These are phyloP conservation scores for Cubamyces sp. DNA, from an alignment of 768 basidiomycete genomes.

Conservation along the genomic window DNA sequence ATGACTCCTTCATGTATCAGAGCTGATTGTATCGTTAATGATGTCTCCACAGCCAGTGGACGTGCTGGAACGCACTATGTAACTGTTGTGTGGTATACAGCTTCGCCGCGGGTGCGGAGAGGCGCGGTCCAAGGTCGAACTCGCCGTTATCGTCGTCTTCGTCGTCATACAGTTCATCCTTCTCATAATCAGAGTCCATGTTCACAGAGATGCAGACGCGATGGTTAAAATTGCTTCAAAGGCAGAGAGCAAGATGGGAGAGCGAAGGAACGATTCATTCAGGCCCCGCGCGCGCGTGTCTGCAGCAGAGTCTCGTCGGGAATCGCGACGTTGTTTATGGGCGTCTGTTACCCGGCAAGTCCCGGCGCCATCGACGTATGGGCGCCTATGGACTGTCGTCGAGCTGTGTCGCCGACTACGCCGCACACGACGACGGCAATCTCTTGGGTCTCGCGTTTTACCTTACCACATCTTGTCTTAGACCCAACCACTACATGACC, in stretches of 20 bases:
- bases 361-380: slow-evolving; percentile 12
- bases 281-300: background rate
- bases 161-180: slow-evolving; percentile 25
- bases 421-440: slow-evolving; percentile 11
- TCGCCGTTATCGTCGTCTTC: slow-evolving; percentile 22
- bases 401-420: slow-evolving; percentile 14
- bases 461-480: background rate
- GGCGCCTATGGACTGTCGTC: slow-evolving; percentile 5
- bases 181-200: slow-evolving; percentile 24
- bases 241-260: background rate
- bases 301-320: slow-evolving; percentile 1
- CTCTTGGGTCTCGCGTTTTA: background rate
- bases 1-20: slow-evolving; percentile 72
- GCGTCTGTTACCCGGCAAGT: slow-evolving; percentile 13
- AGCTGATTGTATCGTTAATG: slow-evolving; percentile 38
- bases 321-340: background rate
- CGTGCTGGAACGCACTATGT: slow-evolving; percentile 26
- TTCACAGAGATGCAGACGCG: background rate
- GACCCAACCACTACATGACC: slow-evolving; percentile 7
- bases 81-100: slow-evolving; percentile 30
- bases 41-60: background rate
- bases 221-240: background rate
- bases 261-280: slow-evolving; percentile 4
- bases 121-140: slow-evolving; percentile 30
- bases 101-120: slow-evolving; percentile 25